A percentile compares a stretch with the other conserved stretches of the same genome.
Conservation (phyloP, 768 basidiomycete genomes). For the Leccinum barrowsii region DNA sequence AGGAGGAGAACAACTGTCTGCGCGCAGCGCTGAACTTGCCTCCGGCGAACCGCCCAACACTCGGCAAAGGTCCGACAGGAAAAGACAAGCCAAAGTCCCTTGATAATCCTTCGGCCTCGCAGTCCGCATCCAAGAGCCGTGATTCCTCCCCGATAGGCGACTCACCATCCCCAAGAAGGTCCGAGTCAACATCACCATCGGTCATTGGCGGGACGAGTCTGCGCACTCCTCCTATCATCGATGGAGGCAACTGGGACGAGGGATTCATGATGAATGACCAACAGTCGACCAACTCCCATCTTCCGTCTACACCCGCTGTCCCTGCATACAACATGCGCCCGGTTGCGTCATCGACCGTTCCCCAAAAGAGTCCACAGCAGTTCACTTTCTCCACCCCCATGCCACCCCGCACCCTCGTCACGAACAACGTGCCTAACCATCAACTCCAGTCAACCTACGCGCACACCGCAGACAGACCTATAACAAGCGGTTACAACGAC, state of each 20-base stretch:
- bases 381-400: slow-evolving; percentile 41
- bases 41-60: slow-evolving; percentile 63
- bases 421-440: slow-evolving; percentile 40
- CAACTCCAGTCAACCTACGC: slow-evolving; percentile 39
- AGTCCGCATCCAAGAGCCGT: slow-evolving; percentile 48
- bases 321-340: slow-evolving; percentile 40
- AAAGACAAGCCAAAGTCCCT: slow-evolving; percentile 71
- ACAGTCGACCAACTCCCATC: slow-evolving; percentile 30
- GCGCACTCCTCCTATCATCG: slow-evolving; percentile 46
- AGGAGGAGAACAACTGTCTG: slow-evolving; percentile 76
- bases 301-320: slow-evolving; percentile 39
- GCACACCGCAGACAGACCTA: slow-evolving; percentile 49
- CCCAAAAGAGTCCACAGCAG: slow-evolving; percentile 45
- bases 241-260: slow-evolving; percentile 54
- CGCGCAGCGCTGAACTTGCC: slow-evolving; percentile 71
- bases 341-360: slow-evolving; percentile 42
- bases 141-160: slow-evolving; percentile 66
- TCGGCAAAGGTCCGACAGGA: slow-evolving; percentile 85
- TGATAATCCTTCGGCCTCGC: slow-evolving; percentile 33
- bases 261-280: slow-evolving; percentile 51
- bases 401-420: slow-evolving; percentile 41
- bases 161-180: slow-evolving; percentile 42
- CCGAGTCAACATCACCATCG: slow-evolving; percentile 34
- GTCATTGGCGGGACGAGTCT: slow-evolving; percentile 28
- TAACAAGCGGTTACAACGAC: slow-evolving; percentile 44